A percentile compares a stretch with the other conserved stretches of the same genome.
Conservation (phyloP, 2,329 filamentous ascomycete species). For the Neonectria ditissima region DNA sequence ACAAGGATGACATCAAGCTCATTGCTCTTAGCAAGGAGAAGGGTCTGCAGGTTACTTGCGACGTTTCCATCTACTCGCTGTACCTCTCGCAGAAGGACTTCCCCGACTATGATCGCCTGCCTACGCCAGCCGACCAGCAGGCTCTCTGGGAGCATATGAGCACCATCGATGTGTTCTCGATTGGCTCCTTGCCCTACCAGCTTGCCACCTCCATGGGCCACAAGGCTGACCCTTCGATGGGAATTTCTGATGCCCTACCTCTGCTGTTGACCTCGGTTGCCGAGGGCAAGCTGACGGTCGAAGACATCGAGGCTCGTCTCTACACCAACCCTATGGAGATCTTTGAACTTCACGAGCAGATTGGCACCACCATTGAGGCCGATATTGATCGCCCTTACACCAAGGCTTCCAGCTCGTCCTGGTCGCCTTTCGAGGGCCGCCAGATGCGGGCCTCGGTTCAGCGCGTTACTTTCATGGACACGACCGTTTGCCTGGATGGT, state of each 20-base stretch:
- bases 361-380: conserved; percentile 78
- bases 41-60: conserved; percentile 84
- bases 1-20: conserved; percentile 79
- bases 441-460: conserved; percentile 77
- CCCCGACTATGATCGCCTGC: conserved; percentile 74
- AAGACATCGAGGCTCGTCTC: conserved; percentile 77
- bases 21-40: conserved; percentile 84
- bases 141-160: conserved; percentile 80
- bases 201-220: conserved; percentile 69
- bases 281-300: conserved; percentile 78
- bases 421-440: conserved; percentile 80
- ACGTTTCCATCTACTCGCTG: conserved; percentile 83
- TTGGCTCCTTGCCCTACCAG: conserved; percentile 83
- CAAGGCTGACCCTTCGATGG: conserved; percentile 69
- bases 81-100: conserved; percentile 80
- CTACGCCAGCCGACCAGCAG: conserved; percentile 75
- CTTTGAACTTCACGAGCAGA: conserved; percentile 84
- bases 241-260: conserved; percentile 79
- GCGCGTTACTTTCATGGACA: conserved; percentile 79
- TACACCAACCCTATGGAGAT: conserved; percentile 85
- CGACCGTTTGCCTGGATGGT: conserved; percentile 81
- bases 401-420: conserved; percentile 60
- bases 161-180: conserved; percentile 82
- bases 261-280: conserved; percentile 80
- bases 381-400: conserved; percentile 80